Evolutionary conservation across 2,329 filamentous ascomycete species (phyloP), one percentile per base, ranked within the genome.

Genomic region (Tolypocladium amazonense): DNA sequence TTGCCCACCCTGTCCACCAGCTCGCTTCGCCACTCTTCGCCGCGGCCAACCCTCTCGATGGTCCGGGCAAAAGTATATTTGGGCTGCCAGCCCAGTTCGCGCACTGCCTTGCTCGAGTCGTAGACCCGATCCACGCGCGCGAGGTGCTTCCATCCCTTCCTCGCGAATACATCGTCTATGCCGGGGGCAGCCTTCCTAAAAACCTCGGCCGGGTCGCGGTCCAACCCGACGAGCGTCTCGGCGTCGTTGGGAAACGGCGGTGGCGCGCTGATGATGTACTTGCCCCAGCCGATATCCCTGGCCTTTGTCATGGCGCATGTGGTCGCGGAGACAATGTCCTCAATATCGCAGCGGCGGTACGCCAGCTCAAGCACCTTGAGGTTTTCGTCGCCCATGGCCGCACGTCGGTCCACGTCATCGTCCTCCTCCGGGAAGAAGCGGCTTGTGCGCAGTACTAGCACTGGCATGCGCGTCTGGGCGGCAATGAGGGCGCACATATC

Each of bases 341-440:
- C 70, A 1, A 80, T 68, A 60, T 80, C 77, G 37, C 71, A 74
- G 33, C 78, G 67, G 4, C 77, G 73, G 56, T 79, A 77, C 0
- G 77, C 72, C 58, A 80, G 68, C 65, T 80, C 78, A n/a, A 78
- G 66, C 8, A 79, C 74, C 63, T 80, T 79, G 50, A 79, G 70
- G 61, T 79, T 80, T n/a, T 73, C 75, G 37, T 73, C 75, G 3
- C 60, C 65, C 59, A 77, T 67, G 2, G 68, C 64, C 11, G 62
- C 63, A 30, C 76, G 70, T 1, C 76, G 68, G 33, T 72, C 71
- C 6, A 73, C 73, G 58, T 79, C 77, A 60, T 80, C 77, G 56
- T 80, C 77, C 23, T 70, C 69, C 64, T 80, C 77, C 0, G 77
- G 76, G 62, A 80, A 80, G 71, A 81, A 81, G 56, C 78, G 75